A percentile compares a stretch with the other conserved stretches of the same genome.
Evolutionary conservation across 2,329 filamentous ascomycete species (phyloP).

Genomic region (Sporothrix pseudoabietina): DNA sequence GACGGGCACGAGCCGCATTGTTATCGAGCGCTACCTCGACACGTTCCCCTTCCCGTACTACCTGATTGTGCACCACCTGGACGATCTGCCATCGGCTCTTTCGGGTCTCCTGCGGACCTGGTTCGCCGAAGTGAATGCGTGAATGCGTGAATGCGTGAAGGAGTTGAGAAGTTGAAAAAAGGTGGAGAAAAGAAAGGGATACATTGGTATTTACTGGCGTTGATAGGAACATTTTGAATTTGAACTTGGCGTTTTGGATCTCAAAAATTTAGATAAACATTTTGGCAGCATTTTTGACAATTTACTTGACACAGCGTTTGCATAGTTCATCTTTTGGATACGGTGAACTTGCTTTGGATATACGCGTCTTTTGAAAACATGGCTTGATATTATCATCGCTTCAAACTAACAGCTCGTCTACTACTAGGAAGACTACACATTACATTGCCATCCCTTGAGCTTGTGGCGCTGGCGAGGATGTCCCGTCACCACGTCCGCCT

Average conservation of each 20-base stretch:
- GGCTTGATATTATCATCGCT: background rate
- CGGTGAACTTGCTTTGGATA: background rate
- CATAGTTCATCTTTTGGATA: background rate
- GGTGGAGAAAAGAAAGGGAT: background rate
- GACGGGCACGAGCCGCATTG: slow-evolving; percentile 64
- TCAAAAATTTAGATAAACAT: slow-evolving; percentile 5
- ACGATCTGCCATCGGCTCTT: slow-evolving; percentile 85
- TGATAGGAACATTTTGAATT: slow-evolving; percentile 5
- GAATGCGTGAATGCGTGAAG: no score
- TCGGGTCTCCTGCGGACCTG: slow-evolving; percentile 89
- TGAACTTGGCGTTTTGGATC: background rate
- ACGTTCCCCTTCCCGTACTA: slow-evolving; percentile 98
- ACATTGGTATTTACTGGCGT: background rate
- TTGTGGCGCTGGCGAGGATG: slow-evolving; percentile 21
- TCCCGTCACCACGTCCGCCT: background rate
- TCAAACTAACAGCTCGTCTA: background rate
- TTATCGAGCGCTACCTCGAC: slow-evolving; percentile 89
- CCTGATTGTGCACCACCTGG: slow-evolving; percentile 86
- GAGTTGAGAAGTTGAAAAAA: background rate
- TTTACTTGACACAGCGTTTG: slow-evolving; percentile 3
- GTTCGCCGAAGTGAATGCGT: slow-evolving; percentile 75
- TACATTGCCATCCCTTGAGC: background rate
- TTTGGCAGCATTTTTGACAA: slow-evolving; percentile 5
- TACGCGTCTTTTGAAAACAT: background rate
- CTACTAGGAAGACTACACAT: background rate